Evolutionary conservation across 2,329 filamentous ascomycete genomes (phyloP), one percentile per base, ranked within the genome.

Genomic region (Cadophora gregata): DNA sequence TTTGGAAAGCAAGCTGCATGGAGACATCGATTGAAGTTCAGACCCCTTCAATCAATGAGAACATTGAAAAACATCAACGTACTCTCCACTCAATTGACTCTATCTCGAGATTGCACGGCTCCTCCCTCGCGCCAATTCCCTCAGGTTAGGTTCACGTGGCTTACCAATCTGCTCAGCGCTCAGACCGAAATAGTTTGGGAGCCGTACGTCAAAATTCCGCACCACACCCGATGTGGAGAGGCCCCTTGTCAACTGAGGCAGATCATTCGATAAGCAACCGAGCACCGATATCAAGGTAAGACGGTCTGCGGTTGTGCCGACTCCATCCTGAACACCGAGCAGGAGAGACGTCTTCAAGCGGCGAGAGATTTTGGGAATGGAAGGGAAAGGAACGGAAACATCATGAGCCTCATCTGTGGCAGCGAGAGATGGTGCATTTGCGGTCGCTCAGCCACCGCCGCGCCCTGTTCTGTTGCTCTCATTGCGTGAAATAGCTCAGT

Each of bases 211-310:
- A 48, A 45, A 27, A 12, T 1, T 38, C 59, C 19, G 42, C 24
- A 36, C 19, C 14, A 9, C 3, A 24, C 31, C 42, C 47, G 31
- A 19, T 24, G 48, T 48, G 59, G 59, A 27, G 33, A 36, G 38
- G 10, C 59, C 31, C 33, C 58, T 25, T 60, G 12, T 36, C n/a
- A 60, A 14, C 58, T 16, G 31, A 27, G 21, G 36, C 36, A 58
- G 33, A 63, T 63, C 62, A 63, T 63, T 63, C 50, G 62, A 63
- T 63, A 45, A 63, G 27, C 24, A 63, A 42, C 31, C 51, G 50
- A 63, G n/a, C 61, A 3, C 24, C 48, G 47, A 62, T 47, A 42
- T 31, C 47, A 29, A 24, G 29, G 62, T 63, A 53, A 56, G 62
- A 63, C 62, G 51, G 62, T 25, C 12, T 56, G 16, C 25, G 21